Base-by-base conservation (phyloP, 148 eudicot species). In the Amaranthus palmeri region DNA sequence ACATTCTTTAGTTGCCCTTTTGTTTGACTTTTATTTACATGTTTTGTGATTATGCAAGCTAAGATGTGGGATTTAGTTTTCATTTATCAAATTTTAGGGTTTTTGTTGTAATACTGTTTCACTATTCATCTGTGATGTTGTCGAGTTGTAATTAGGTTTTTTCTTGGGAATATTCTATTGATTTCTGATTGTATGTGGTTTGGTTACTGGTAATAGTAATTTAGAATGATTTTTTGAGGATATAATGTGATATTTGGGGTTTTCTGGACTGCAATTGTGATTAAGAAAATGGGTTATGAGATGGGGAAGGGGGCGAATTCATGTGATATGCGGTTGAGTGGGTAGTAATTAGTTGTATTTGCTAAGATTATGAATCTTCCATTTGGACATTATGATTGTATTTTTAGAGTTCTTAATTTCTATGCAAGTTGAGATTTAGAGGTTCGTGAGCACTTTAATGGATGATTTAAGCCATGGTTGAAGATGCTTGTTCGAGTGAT, bases 31-130 rank as follows among this genome's bases (percentile, higher is more conserved):
- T 57, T 0, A 15, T 4, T 6, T 17, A 0, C 36, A 25, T 25
- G 11, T 11, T 9, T 40, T 56, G 50, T 45, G 64, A 48, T 57
- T 57, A 55, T 70, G 64, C 73, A 56, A 57, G 17, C 42, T 70
- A 17, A 48, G 53, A 11, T 58, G 56, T 51, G n/a, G 36, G 14
- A 57, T 71, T 71, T 43, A 65, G 36, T 5, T 12, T 36, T 57
- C 46, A 44, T 5, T 12, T 57, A 51, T 72, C 42, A 41, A 13
- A 53, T 50, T 9, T 1, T 11, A 13, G 49, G 18, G 36, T 0
- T 8, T 18, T 8, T 40, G 8, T 13, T n/a, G 63, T 63, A 46
- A 1, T 59, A 4, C 43, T 36, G 8, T 3, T 40, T 55, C 42
- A 25, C 36, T 25, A 25, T 25, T 25, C 36, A 25, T 25, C 36